phyloP scores from a whole-genome alignment of 2,329 filamentous ascomycete species.

The Colletotrichum sp. region DNA sequence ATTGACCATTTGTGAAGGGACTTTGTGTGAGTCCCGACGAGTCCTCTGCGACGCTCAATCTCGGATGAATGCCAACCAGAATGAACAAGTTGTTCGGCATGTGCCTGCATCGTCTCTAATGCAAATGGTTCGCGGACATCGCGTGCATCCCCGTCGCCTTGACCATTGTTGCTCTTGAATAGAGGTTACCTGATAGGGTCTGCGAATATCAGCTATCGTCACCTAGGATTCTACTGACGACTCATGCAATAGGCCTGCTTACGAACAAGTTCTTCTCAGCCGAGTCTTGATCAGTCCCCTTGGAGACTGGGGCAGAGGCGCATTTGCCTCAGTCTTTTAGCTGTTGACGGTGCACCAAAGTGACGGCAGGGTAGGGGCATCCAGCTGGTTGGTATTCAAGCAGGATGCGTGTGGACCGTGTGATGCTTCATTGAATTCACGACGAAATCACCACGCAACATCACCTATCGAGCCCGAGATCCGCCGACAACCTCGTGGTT shows the following conservation, averaged over 20 bases:
- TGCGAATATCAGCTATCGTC: not conserved
- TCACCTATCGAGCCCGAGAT: not conserved
- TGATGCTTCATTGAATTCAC: not conserved
- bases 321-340: not conserved
- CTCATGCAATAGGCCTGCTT: not conserved
- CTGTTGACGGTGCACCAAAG: not conserved
- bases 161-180: not conserved
- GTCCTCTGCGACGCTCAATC: not conserved
- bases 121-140: not conserved
- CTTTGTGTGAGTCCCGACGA: not conserved
- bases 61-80: not conserved
- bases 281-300: not conserved
- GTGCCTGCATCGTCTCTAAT: not conserved
- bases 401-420: not conserved
- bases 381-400: not conserved
- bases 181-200: not conserved
- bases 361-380: not conserved
- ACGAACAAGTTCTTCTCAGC: not conserved
- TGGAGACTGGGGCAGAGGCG: not conserved
- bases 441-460: not conserved
- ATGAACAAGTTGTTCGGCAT: not conserved
- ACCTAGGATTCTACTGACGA: not conserved
- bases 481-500: not conserved
- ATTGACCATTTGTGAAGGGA: not conserved
- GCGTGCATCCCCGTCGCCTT: not conserved